Evolutionary conservation across 495 filamentous ascomycete species (phyloP), one percentile per base, ranked within the genome.

Genomic region (Aspergillus conjunctus): DNA sequence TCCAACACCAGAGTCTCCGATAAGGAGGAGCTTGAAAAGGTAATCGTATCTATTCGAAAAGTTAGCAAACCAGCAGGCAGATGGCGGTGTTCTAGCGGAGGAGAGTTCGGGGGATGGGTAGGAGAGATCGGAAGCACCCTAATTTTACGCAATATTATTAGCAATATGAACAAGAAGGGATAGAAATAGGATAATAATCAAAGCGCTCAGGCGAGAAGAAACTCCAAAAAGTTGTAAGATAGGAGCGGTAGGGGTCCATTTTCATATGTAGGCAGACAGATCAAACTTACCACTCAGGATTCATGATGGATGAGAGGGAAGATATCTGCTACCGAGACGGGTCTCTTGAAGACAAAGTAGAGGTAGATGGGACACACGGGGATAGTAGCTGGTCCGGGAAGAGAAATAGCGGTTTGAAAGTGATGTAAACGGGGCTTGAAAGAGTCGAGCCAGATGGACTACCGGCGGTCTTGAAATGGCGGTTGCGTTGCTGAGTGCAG

Each of bases 21-120:
- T 98, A 80, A 98, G 91, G 73, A 98, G 93, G 59, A 98, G 92
- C 86, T 98, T 98, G 86, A 98, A 98, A 68, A 98, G 92, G 75
- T 98, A 98, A 74, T 98, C 94, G 87, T 98, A 98, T 96, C 94
- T 97, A 75, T 52, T 51, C 61, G 17, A 30, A 51, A 51, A 57
- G 68, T 78, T 68, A 77, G 74, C 39, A 50, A 30, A 48, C 32
- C 44, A 62, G 59, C 59, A 52, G 59, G 51, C 43, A 46, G 9
- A 48, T 21, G 17, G n/a, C 10, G 3, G 17, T 48, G 18, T 22
- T 48, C 18, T 17, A 20, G n/a, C 14, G 64, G 20, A 62, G 17
- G 46, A 26, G 49, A 41, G 48, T 41, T 39, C 37, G 20, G 62
- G 50, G 8, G 52, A 50, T 56, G 20, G 51, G 18, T 49, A 53